Evolutionary conservation across 192 early-diverging fungal genomes (phyloP).

Genomic region (Podila horticola): DNA sequence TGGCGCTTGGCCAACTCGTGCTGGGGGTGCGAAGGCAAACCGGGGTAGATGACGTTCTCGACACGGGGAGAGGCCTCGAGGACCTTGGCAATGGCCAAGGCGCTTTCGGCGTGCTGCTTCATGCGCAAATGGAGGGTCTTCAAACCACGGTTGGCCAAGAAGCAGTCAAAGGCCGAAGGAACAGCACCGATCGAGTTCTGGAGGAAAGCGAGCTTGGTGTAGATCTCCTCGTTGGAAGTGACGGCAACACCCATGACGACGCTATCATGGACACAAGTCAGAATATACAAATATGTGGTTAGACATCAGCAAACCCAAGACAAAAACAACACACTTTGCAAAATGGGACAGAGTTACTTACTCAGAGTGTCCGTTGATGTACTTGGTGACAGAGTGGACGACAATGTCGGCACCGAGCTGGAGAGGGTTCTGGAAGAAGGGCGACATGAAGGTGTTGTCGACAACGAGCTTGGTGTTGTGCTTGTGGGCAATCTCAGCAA

Average conservation of each 20-base stretch:
- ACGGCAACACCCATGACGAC: conserved; percentile 97
- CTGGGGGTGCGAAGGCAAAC: conserved; percentile 89
- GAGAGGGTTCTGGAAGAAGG: conserved; percentile 93
- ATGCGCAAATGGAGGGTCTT: conserved; percentile 97
- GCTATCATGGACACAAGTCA: neutral
- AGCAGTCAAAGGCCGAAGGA: conserved; percentile 97
- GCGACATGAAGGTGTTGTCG: conserved; percentile 89
- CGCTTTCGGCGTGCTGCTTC: conserved; percentile 89
- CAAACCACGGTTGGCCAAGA: conserved; percentile 92
- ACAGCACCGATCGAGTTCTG: conserved; percentile 98
- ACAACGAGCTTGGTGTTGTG: conserved; percentile 77
- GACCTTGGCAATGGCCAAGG: conserved; percentile 82
- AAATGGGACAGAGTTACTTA: conserved; percentile 1
- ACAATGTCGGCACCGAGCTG: conserved; percentile 96
- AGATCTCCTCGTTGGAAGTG: conserved; percentile 79
- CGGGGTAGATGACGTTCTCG: conserved; percentile 93
- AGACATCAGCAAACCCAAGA: neutral
- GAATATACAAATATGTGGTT: neutral
- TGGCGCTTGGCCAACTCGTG: conserved; percentile 92
- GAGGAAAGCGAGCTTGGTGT: conserved; percentile 85
- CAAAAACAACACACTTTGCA: too few relatives aligned
- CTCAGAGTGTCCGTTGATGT: conserved; percentile 99
- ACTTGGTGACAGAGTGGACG: conserved; percentile 98
- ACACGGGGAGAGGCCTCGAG: conserved; percentile 79
- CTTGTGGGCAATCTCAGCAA: conserved; percentile 70